phyloP scores from a whole-genome alignment of 148 eudicot genomes.

The Dysphania ambrosioides region DNA sequence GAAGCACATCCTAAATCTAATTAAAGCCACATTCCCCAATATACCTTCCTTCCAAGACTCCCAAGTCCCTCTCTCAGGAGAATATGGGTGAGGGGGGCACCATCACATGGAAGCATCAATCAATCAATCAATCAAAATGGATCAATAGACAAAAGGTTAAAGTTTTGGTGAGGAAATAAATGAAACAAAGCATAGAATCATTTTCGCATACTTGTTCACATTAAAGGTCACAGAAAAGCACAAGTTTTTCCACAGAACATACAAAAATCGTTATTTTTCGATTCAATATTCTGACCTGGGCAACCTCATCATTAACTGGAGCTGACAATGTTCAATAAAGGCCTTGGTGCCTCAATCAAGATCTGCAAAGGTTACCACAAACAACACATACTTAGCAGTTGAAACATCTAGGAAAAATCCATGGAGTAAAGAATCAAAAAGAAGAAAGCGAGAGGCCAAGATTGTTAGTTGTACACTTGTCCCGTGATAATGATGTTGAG shows the following conservation, averaged over 20 bases:
- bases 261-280: background rate
- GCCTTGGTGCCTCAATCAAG: background rate
- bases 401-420: background rate
- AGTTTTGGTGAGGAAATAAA: constrained; percentile 34
- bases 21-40: constrained; percentile 17
- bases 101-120: constrained; percentile 54
- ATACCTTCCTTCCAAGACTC: constrained; percentile 1
- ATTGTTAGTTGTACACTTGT: background rate
- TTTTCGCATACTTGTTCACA: constrained; percentile 17
- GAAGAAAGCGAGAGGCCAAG: background rate
- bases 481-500: background rate
- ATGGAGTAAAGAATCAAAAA: too few relatives aligned
- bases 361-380: background rate
- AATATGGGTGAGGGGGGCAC: constrained; percentile 33
- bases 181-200: constrained; percentile 19
- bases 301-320: background rate
- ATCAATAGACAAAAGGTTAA: constrained; percentile 36
- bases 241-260: background rate
- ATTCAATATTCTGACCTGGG: background rate
- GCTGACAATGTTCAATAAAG: background rate
- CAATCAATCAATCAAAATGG: constrained; percentile 32
- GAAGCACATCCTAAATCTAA: constrained; percentile 1
- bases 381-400: background rate
- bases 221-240: background rate
- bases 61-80: constrained; percentile 1